A percentile compares a stretch with the other conserved stretches of the same genome.
Conservation (phyloP, 2,329 filamentous ascomycete genomes). For the Monilinia fructicola region DNA sequence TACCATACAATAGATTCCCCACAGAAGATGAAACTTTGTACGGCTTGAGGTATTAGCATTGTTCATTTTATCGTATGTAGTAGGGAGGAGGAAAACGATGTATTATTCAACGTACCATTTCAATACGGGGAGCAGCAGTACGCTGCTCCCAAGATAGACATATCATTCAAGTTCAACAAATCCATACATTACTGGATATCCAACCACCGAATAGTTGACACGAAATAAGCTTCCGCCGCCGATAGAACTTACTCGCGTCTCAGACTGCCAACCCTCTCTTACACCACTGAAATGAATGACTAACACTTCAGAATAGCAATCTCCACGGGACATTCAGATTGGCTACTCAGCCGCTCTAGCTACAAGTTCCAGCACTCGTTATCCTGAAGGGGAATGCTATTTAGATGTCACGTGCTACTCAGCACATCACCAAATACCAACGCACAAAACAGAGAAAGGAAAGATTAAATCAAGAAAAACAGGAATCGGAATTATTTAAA, state of each 20-base stretch:
- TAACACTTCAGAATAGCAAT: slow-evolving; percentile 16
- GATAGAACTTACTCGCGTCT: slow-evolving; percentile 18
- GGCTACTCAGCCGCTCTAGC: slow-evolving; percentile 17
- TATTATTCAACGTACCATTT: slow-evolving; percentile 1
- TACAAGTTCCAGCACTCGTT: slow-evolving; percentile 12
- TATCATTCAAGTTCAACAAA: slow-evolving; percentile 16
- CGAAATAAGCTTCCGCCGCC: slow-evolving; percentile 3
- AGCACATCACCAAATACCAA: not conserved
- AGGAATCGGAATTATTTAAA: no score
- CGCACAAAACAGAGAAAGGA: not conserved
- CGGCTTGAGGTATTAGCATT: slow-evolving; percentile 7
- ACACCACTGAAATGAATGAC: slow-evolving; percentile 5
- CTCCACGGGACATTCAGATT: slow-evolving; percentile 2
- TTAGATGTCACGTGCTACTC: slow-evolving; percentile 5
- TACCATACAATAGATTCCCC: slow-evolving; percentile 16
- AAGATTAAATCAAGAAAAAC: not conserved
- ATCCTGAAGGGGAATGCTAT: not conserved
- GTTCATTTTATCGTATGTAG: no score
- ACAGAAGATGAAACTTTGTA: slow-evolving; percentile 4
- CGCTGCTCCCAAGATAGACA: slow-evolving; percentile 15
- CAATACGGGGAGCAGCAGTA: slow-evolving; percentile 12
- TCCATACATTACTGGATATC: slow-evolving; percentile 12
- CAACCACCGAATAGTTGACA: slow-evolving; percentile 13
- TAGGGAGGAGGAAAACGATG: not conserved
- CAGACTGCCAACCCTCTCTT: slow-evolving; percentile 15